These are phyloP conservation scores for Jackrogersella multiformis DNA, from an alignment of 495 filamentous ascomycete genomes.

Conservation along the genomic window DNA sequence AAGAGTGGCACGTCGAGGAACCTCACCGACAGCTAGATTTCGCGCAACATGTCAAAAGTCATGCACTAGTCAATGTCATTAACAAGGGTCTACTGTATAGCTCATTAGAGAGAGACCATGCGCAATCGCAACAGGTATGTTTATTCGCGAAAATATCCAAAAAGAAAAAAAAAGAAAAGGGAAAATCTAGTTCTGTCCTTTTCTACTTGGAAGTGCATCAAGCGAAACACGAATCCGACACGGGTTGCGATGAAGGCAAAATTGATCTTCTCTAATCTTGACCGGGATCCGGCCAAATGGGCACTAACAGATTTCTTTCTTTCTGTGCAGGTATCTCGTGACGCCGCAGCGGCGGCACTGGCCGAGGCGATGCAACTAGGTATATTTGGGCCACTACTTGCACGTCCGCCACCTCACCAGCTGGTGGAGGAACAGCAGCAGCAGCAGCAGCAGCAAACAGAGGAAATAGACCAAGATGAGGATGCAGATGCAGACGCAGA, in stretches of 20 bases:
- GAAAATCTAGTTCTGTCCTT: slow-evolving; percentile 10
- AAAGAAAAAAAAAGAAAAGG: slow-evolving; percentile 5
- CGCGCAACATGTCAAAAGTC: slow-evolving; percentile 76
- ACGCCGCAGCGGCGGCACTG: slow-evolving; percentile 52
- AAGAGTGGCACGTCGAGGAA: slow-evolving; percentile 77
- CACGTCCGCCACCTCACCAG: slow-evolving; percentile 45
- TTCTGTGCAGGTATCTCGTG: slow-evolving; percentile 55
- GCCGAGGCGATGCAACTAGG: slow-evolving; percentile 55
- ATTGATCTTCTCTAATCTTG: slow-evolving; percentile 40
- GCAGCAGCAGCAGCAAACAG: slow-evolving; percentile 27
- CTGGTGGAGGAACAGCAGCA: slow-evolving; percentile 47
- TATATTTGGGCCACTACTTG: slow-evolving; percentile 60
- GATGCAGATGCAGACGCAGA: slow-evolving; percentile 46
- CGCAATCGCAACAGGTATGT: slow-evolving; percentile 66
- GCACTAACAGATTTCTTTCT: slow-evolving; percentile 52
- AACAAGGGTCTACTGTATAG: slow-evolving; percentile 82
- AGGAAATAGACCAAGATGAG: slow-evolving; percentile 50
- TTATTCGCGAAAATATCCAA: too few relatives aligned
- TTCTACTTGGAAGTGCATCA: slow-evolving; percentile 35
- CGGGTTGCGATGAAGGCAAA: slow-evolving; percentile 40
- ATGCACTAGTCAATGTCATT: slow-evolving; percentile 77
- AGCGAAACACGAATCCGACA: slow-evolving; percentile 36
- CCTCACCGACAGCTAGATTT: slow-evolving; percentile 77
- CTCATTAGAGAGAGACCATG: slow-evolving; percentile 68
- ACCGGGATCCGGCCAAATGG: slow-evolving; percentile 44